These are phyloP conservation scores for Mycotypha africana DNA, from an alignment of 371 early-diverging fungal genomes.

Conservation along the genomic window DNA sequence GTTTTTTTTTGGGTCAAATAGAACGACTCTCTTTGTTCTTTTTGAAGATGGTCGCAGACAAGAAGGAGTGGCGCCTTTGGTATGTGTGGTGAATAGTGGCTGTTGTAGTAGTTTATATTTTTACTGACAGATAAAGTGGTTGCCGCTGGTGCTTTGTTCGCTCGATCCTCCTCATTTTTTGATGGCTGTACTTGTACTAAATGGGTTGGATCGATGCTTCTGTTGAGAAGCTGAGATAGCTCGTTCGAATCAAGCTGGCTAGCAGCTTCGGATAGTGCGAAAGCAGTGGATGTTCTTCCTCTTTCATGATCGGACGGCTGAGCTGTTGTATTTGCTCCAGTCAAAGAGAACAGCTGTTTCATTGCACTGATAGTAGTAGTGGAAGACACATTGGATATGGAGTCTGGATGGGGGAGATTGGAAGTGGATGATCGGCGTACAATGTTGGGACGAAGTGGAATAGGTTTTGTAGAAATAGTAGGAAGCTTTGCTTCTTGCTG, in stretches of 20 bases:
- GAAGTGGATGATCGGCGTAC: too few relatives aligned
- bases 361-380: too few relatives aligned
- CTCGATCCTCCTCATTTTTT: too few relatives aligned
- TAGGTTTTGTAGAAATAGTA: too few relatives aligned
- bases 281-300: background rate
- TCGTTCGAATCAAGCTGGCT: too few relatives aligned
- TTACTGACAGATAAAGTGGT: too few relatives aligned
- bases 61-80: constrained; percentile 33
- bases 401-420: too few relatives aligned
- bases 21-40: constrained; percentile 21
- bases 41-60: constrained; percentile 22
- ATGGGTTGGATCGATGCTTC: constrained; percentile 31
- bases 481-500: too few relatives aligned
- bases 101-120: constrained; percentile 9
- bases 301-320: background rate
- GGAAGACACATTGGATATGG: too few relatives aligned
- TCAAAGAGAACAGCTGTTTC: too few relatives aligned
- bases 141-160: too few relatives aligned
- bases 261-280: background rate
- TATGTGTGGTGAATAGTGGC: constrained; percentile 21
- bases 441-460: too few relatives aligned
- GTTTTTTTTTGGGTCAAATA: background rate
- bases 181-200: constrained; percentile 41
- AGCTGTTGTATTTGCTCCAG: background rate
- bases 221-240: constrained; percentile 5